Evolutionary conservation across 306 rosid genomes (phyloP), one percentile per base, ranked within the genome.

Genomic region (Pyrus communis): DNA sequence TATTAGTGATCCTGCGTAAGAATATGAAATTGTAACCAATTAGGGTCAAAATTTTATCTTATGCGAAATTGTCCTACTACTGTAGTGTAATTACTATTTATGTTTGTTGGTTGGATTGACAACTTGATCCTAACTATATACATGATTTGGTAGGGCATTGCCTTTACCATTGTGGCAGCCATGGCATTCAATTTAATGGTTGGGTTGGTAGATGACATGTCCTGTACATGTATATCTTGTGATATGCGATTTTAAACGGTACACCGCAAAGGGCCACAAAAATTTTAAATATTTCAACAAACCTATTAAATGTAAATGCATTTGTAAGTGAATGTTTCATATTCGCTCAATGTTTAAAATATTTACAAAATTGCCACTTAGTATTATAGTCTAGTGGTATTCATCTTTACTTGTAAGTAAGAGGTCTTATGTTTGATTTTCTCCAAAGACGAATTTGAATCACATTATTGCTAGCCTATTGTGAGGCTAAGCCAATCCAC

Each of bases 361-460:
- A 38, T 38, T 38, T 38, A 38, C 10, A 0, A 38, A 35, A 7
- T 7, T 38, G 9, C 0, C 2, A 38, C 0, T 38, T 38, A 38
- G 10, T 7, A 38, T 38, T 38, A 38, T 7, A 9, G 9, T 35
- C 0, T 7, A 35, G 0, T 6, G 9, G 2, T 38, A 38, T 38
- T 38, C 10, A 38, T 38, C 0, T 38, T 38, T 38, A 38, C 2
- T 38, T 38, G 42, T 38, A 38, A 38, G 9, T 38, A 38, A 7
- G 0, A 38, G 0, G 42, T 38, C 0, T 0, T 38, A 38, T 9
- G 0, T 38, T 38, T 2, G 9, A 38, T 38, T 38, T 38, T 38
- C 0, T 38, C 10, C 42, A 38, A 38, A 38, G 0, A 0, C 0
- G 42, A 38, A 38, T 38, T 38, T 7, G 2, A 38, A 38, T 0